Evolutionary conservation across 1,284 basidiomycete genomes (phyloP).

Genomic region (Ceratobasidium sp.): DNA sequence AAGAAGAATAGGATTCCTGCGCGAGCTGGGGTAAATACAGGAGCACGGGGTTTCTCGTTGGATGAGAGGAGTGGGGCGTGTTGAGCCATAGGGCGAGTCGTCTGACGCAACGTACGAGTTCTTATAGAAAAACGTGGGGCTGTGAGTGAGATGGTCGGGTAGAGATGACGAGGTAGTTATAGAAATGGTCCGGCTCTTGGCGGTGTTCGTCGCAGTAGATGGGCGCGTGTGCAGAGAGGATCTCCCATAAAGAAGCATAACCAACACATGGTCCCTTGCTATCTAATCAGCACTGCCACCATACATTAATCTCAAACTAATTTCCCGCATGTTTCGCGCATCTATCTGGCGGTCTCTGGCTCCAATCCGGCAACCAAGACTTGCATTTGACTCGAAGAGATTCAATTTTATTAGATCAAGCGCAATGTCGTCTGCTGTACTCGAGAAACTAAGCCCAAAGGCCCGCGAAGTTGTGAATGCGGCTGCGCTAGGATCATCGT

Average conservation of each 20-base stretch:
- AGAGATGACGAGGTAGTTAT: conserved; percentile 9
- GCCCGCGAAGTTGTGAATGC: conserved; percentile 32
- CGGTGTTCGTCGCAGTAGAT: conserved; percentile 22
- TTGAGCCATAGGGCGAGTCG: conserved; percentile 26
- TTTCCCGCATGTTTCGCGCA: conserved; percentile 45
- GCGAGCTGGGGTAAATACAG: conserved; percentile 27
- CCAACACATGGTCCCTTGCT: conserved; percentile 20
- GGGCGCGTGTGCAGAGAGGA: conserved; percentile 3
- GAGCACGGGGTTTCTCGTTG: conserved; percentile 29
- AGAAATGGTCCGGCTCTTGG: conserved; percentile 26
- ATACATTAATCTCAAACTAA: not conserved
- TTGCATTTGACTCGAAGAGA: conserved; percentile 15
- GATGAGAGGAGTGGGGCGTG: conserved; percentile 31
- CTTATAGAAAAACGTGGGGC: conserved; percentile 13
- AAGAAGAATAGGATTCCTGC: conserved; percentile 29
- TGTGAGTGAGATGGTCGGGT: not conserved
- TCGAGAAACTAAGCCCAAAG: conserved; percentile 39
- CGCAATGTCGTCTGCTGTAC: conserved; percentile 34
- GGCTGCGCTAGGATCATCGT: conserved; percentile 33
- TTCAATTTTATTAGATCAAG: conserved; percentile 1
- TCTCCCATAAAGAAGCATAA: conserved; percentile 20
- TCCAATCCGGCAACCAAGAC: not conserved
- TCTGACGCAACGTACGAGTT: conserved; percentile 28
- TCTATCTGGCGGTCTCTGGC: conserved; percentile 32
- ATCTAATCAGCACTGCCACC: conserved; percentile 18